Percentiles rank a stretch among this genome's conserved stretches.
Evolutionary conservation across 306 rosid species (phyloP).

Genomic region (Rubus parviflorus): DNA sequence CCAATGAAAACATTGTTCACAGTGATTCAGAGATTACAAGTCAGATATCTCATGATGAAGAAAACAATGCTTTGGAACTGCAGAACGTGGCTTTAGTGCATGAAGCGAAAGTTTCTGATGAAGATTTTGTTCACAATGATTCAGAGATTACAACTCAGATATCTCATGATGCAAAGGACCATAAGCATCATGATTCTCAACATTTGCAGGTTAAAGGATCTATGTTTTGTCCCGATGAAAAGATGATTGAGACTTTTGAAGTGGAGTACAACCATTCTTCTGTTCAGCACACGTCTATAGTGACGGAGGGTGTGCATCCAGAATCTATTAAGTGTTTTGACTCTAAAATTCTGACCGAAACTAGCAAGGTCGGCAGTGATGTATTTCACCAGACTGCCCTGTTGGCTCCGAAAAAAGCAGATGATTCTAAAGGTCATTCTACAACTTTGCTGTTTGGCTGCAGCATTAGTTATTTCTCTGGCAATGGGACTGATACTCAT

Average conservation of each 20-base stretch:
- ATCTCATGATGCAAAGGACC: conserved; percentile 14
- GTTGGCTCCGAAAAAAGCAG: conserved; percentile 22
- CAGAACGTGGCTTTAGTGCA: background rate
- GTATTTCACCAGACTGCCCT: conserved; percentile 19
- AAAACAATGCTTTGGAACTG: conserved; percentile 23
- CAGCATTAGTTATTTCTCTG: conserved; percentile 19
- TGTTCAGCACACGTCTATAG: conserved; percentile 20
- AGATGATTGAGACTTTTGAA: conserved; percentile 25
- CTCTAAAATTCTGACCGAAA: conserved; percentile 23
- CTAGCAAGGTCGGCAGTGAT: conserved; percentile 28
- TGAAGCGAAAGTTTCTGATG: conserved; percentile 33
- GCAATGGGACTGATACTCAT: conserved; percentile 24
- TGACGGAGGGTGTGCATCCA: conserved; percentile 17
- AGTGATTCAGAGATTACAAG: conserved; percentile 23
- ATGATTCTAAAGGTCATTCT: conserved; percentile 16
- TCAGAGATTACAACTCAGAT: conserved; percentile 19
- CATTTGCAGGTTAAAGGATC: conserved; percentile 9
- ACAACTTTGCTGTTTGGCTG: conserved; percentile 11
- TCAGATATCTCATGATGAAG: conserved; percentile 17
- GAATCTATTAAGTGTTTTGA: conserved; percentile 22
- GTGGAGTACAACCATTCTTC: conserved; percentile 20
- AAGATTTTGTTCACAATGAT: conserved; percentile 16
- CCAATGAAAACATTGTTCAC: conserved; percentile 21
- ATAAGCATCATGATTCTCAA: conserved; percentile 17
- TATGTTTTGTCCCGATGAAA: background rate